These are phyloP conservation scores for Gaultheria prostrata DNA, from an alignment of 148 eudicot species.

Conservation along the genomic window DNA sequence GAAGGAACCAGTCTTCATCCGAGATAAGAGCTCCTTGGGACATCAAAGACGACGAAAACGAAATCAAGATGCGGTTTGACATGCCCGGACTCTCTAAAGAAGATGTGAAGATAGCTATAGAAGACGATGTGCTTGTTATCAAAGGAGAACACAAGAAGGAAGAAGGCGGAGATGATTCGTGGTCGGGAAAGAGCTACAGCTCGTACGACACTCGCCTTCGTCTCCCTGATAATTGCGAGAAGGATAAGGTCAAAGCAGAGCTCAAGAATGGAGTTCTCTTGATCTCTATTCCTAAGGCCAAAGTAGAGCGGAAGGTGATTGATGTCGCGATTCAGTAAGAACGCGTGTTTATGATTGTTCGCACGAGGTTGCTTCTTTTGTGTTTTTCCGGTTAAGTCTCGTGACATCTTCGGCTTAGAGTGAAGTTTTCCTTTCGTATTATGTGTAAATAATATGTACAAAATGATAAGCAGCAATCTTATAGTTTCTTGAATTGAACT, in stretches of 20 bases:
- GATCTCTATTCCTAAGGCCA: slow-evolving; percentile 56
- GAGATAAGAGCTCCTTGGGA: slow-evolving; percentile 79
- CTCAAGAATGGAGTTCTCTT: slow-evolving; percentile 74
- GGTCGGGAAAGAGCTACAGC: slow-evolving; percentile 45
- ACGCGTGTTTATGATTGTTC: neutral
- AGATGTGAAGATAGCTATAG: slow-evolving; percentile 56
- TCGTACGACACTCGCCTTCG: slow-evolving; percentile 48
- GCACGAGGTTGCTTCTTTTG: neutral
- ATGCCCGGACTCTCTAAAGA: slow-evolving; percentile 78
- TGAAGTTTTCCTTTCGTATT: neutral
- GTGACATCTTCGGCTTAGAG: neutral
- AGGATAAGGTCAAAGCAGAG: slow-evolving; percentile 68
- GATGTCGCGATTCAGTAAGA: slow-evolving; percentile 56
- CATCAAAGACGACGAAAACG: slow-evolving; percentile 59
- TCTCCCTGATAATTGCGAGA: slow-evolving; percentile 63
- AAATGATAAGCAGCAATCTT: neutral
- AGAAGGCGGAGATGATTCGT: slow-evolving; percentile 35
- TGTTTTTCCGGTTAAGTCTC: neutral
- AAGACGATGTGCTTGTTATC: slow-evolving; percentile 58
- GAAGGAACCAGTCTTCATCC: slow-evolving; percentile 18
- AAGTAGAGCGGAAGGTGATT: slow-evolving; percentile 53
- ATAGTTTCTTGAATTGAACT: neutral
- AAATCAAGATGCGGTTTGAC: slow-evolving; percentile 81
- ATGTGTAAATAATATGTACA: neutral
- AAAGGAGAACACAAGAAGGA: slow-evolving; percentile 46